Percentiles rank a stretch among this genome's conserved stretches.
These are phyloP conservation scores for Paramyrothecium roridum DNA, from an alignment of 2,329 filamentous ascomycete species.

Conservation along the genomic window DNA sequence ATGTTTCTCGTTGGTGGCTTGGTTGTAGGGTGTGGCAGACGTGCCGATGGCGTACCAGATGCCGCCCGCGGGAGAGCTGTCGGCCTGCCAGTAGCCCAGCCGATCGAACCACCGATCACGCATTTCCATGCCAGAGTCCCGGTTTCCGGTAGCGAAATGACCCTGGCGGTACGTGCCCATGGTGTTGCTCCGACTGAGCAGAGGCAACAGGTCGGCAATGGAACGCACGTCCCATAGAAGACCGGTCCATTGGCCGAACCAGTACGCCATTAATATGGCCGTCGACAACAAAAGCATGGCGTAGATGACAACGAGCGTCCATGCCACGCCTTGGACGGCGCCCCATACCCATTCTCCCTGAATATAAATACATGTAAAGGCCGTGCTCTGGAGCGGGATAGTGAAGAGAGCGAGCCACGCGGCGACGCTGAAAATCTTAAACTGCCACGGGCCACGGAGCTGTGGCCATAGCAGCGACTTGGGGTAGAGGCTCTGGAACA, in stretches of 20 bases:
- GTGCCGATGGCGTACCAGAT: conserved; percentile 77
- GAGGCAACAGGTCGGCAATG: conserved; percentile 74
- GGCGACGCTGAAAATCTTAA: conserved; percentile 63
- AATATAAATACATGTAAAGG: conserved; percentile 64
- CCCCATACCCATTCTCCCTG: conserved; percentile 73
- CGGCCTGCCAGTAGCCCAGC: conserved; percentile 83
- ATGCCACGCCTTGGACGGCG: conserved; percentile 72
- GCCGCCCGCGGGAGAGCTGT: conserved; percentile 57
- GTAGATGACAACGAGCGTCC: conserved; percentile 75
- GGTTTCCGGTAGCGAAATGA: conserved; percentile 45
- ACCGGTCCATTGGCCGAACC: conserved; percentile 65
- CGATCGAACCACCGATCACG: conserved; percentile 60
- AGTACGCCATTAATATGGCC: conserved; percentile 55
- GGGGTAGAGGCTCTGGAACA: conserved; percentile 68
- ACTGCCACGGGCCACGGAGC: conserved; percentile 58
- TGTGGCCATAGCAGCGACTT: conserved; percentile 63
- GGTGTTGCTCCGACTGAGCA: conserved; percentile 78
- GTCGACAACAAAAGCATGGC: conserved; percentile 59
- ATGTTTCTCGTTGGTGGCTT: conserved; percentile 15
- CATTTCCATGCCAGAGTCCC: conserved; percentile 51
- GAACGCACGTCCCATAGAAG: conserved; percentile 82
- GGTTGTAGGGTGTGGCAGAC: conserved; percentile 26
- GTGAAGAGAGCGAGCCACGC: conserved; percentile 80
- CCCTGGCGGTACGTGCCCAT: conserved; percentile 70
- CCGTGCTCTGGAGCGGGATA: conserved; percentile 74